These are phyloP conservation scores for Dothideomycetes sp. DNA, from an alignment of 2,329 filamentous ascomycete genomes.

Conservation along the genomic window DNA sequence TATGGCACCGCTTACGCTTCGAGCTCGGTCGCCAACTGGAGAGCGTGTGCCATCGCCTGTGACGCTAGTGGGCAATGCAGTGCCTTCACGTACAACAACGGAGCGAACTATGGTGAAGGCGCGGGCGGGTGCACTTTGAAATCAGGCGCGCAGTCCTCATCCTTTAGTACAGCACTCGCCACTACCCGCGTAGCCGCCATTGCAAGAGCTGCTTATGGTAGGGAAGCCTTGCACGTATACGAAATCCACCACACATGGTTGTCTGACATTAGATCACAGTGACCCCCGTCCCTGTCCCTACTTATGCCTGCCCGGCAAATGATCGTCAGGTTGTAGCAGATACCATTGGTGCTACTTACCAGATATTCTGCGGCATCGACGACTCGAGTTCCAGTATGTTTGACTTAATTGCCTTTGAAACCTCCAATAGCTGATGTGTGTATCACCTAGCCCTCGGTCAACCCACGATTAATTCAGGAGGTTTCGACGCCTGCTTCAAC, in stretches of 20 bases:
- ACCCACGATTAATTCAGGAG: background rate
- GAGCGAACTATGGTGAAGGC: too few relatives aligned
- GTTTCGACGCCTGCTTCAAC: conserved; percentile 8
- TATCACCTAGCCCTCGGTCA: conserved; percentile 3
- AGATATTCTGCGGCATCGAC: conserved; percentile 6
- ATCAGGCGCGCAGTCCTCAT: background rate
- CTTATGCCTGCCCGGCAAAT: conserved; percentile 7
- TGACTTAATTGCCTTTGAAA: background rate
- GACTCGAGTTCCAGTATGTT: background rate
- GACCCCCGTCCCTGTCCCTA: background rate
- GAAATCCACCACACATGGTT: background rate
- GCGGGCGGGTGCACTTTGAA: background rate
- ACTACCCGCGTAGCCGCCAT: background rate
- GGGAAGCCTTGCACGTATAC: too few relatives aligned
- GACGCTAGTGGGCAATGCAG: too few relatives aligned
- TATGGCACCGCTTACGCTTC: too few relatives aligned
- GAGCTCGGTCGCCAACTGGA: too few relatives aligned
- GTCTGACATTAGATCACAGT: background rate
- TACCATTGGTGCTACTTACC: conserved; percentile 3
- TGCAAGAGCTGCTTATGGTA: background rate
- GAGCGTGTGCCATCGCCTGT: too few relatives aligned
- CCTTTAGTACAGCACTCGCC: background rate
- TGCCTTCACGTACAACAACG: too few relatives aligned
- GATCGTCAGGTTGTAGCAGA: conserved; percentile 8
- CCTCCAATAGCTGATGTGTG: conserved; percentile 9